Evolutionary conservation across 2,329 filamentous ascomycete genomes (phyloP), one percentile per base, ranked within the genome.

Genomic region (Zymoseptoria brevis): DNA sequence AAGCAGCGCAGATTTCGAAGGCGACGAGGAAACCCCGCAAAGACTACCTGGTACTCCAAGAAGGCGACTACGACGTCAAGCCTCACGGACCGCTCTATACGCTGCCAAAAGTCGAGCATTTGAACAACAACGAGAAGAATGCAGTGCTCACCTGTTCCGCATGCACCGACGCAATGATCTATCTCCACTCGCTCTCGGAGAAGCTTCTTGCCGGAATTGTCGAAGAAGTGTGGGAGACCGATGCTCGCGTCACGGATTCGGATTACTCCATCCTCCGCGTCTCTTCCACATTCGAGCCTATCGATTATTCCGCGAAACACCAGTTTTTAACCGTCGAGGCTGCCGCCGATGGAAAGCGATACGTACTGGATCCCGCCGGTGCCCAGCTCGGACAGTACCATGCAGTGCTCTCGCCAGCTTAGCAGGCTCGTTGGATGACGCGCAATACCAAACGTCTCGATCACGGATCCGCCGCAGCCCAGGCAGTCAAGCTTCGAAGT

Each of bases 121-220:
- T 16, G 11, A 24, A 62, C 22, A 56, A 55, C 11, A 41, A 63
- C 21, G 57, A 54, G 9, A 60, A 62, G 55, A 26, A 29, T 35
- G 55, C 35, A 19, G 24, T 62, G 9, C 50, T 62, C 2, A 53
- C 58, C 13, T 49, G 30, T 19, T 19, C 13, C 5, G 55, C 57
- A 19, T 63, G 62, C 50, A 54, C 30, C 19, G 62, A 63, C 45
- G 55, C 53, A 19, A 2, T 26, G 16, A 55, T 41, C 8, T 50
- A 56, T 29, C 19, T 60, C 52, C 22, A 54, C 56, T 53, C 61
- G 48, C 50, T 63, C 9, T 56, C 41, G n/a, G 48, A 58, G 49
- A 60, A 54, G 41, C 19, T 62, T 19, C 50, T 62, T 21, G 19
- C 35, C 30, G 59, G 62, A 57, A 50, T 55, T 21, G 50, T 22